These are phyloP conservation scores for Albizia julibrissin DNA, from an alignment of 306 rosid species.

Conservation along the genomic window DNA sequence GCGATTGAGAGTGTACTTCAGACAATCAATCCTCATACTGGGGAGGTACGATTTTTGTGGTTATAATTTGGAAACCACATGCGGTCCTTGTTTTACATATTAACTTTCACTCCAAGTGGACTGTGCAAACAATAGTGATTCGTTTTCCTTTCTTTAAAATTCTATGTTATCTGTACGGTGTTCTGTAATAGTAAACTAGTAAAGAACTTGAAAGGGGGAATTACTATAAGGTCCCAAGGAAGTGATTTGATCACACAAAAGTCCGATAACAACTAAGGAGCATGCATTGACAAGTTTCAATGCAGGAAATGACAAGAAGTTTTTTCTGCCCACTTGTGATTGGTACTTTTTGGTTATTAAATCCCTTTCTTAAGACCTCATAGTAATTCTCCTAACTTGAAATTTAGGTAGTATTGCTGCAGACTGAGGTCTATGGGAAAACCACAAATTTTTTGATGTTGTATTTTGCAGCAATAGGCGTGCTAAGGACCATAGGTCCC, in stretches of 20 bases:
- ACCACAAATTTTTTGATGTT: background rate
- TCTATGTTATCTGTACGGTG: background rate
- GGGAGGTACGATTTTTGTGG: conserved; percentile 56
- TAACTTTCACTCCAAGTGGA: background rate
- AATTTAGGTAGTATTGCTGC: background rate
- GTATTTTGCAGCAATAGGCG: background rate
- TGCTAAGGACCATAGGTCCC: background rate
- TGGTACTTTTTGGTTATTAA: no score
- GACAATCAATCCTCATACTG: conserved; percentile 87
- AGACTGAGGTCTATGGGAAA: background rate
- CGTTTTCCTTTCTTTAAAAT: background rate
- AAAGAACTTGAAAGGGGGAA: no score
- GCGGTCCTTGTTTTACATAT: background rate
- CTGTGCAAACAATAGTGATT: background rate
- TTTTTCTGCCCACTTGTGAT: no score
- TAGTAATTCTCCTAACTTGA: background rate
- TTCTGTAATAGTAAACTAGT: background rate
- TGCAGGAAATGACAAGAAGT: no score
- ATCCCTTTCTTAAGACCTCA: no score
- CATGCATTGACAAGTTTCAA: no score
- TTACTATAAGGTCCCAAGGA: no score
- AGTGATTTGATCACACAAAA: no score
- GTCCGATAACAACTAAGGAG: no score
- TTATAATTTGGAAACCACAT: background rate
- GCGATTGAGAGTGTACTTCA: conserved; percentile 98